phyloP scores from a whole-genome alignment of 495 filamentous ascomycete species.

The Podospora conica region DNA sequence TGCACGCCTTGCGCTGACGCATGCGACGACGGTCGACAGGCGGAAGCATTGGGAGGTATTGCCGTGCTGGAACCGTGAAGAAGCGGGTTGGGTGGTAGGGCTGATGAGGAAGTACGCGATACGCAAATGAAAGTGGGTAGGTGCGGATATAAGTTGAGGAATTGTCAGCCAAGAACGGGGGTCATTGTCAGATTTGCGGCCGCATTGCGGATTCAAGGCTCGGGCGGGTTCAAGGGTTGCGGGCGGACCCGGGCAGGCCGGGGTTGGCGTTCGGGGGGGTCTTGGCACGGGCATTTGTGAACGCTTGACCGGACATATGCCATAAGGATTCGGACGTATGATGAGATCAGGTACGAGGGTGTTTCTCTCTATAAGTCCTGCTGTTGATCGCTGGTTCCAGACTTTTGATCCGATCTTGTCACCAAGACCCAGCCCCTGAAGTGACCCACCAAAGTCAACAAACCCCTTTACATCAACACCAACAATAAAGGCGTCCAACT shows the following conservation, averaged over 20 bases:
- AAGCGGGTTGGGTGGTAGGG: neutral
- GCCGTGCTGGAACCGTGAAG: neutral
- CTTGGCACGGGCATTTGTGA: neutral
- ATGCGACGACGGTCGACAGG: conserved; percentile 10
- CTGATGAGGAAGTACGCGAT: neutral
- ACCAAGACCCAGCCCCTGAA: neutral
- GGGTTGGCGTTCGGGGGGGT: no score
- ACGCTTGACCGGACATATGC: neutral
- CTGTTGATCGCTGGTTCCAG: neutral
- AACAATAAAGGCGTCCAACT: neutral
- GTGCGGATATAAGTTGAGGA: neutral
- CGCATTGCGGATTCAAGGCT: neutral
- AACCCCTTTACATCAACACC: neutral
- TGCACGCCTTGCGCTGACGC: conserved; percentile 36
- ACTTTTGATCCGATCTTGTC: neutral
- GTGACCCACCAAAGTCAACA: neutral
- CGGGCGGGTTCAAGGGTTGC: neutral
- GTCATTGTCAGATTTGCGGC: neutral
- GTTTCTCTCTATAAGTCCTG: neutral
- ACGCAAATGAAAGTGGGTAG: neutral
- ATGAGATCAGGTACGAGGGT: neutral
- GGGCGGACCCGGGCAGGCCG: neutral
- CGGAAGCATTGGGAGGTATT: neutral
- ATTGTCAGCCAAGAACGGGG: neutral
- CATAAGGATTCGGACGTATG: neutral